These are phyloP conservation scores for Marsdenia floribunda DNA, from an alignment of 257 asterid genomes.

Conservation along the genomic window DNA sequence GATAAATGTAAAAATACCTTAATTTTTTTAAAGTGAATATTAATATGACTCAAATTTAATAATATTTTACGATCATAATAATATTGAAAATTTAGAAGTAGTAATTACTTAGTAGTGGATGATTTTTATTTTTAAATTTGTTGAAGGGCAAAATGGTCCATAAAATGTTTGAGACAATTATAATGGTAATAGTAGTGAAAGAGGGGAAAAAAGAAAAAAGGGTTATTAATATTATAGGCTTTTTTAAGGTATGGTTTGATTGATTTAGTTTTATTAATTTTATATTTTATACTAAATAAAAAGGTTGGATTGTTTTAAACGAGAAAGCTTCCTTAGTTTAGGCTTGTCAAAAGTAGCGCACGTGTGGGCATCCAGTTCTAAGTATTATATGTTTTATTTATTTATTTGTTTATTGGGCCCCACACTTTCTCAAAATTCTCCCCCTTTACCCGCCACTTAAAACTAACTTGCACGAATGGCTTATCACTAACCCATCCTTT, in stretches of 20 bases:
- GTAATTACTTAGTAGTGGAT: too few relatives aligned
- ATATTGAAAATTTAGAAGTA: too few relatives aligned
- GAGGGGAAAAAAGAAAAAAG: too few relatives aligned
- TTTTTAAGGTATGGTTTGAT: too few relatives aligned
- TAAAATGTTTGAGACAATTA: neutral
- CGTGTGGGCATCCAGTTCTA: conserved; percentile 52
- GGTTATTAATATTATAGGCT: too few relatives aligned
- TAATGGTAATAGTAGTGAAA: too few relatives aligned
- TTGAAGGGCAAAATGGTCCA: conserved; percentile 26
- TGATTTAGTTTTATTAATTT: neutral
- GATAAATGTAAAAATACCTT: too few relatives aligned
- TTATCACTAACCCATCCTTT: neutral
- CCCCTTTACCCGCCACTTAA: conserved; percentile 26
- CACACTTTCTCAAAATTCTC: conserved; percentile 33
- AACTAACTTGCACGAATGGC: conserved; percentile 51
- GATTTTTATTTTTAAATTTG: too few relatives aligned
- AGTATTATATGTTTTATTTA: conserved; percentile 16
- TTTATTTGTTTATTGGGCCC: conserved; percentile 24
- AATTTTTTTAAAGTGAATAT: too few relatives aligned
- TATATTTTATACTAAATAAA: neutral
- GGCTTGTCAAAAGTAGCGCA: conserved; percentile 38
- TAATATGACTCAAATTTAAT: too few relatives aligned
- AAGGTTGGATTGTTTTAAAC: conserved; percentile 18
- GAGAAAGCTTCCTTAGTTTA: conserved; percentile 27
- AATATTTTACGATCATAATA: too few relatives aligned